A percentile compares a stretch with the other conserved stretches of the same genome.
phyloP scores from a whole-genome alignment of 805 yeast genomes.

The Torulaspora maleeae region DNA sequence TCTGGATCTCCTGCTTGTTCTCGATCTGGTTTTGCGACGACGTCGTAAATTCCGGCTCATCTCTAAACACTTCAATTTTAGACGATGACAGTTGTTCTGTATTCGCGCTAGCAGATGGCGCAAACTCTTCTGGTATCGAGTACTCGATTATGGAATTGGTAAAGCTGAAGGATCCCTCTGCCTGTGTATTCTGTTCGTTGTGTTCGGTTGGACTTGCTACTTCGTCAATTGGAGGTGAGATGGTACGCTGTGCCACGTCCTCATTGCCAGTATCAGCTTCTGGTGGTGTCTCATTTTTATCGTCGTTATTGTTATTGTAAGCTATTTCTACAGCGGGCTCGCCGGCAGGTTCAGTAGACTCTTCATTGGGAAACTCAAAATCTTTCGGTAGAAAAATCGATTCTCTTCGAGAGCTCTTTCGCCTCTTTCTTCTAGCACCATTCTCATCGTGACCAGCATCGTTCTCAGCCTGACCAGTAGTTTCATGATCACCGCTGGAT shows the following conservation, averaged over 20 bases:
- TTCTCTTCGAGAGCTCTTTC: conserved; percentile 41
- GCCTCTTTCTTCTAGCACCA: conserved; percentile 30
- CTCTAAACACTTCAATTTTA: conserved; percentile 27
- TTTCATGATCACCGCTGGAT: not conserved
- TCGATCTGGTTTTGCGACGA: conserved; percentile 1
- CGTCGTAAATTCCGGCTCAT: conserved; percentile 13
- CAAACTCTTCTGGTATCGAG: conserved; percentile 33
- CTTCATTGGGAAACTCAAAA: conserved; percentile 25
- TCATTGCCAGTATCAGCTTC: not conserved
- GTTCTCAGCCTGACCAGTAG: conserved; percentile 5
- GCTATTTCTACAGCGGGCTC: not conserved
- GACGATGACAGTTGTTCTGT: conserved; percentile 17
- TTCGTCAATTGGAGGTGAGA: conserved; percentile 4
- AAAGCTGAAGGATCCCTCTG: conserved; percentile 20
- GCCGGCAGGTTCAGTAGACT: conserved; percentile 2
- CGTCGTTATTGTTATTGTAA: not conserved
- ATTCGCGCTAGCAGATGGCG: conserved; percentile 4
- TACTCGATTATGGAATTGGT: conserved; percentile 32
- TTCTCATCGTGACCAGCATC: conserved; percentile 14
- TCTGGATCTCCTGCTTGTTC: not conserved
- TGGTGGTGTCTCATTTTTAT: not conserved
- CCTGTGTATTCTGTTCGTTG: conserved; percentile 2
- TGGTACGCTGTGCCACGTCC: not conserved
- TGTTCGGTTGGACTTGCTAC: conserved; percentile 4
- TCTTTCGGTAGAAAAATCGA: conserved; percentile 39